These are phyloP conservation scores for Pythium insidiosum DNA, from an alignment of 352 stramenopile species.

Conservation along the genomic window DNA sequence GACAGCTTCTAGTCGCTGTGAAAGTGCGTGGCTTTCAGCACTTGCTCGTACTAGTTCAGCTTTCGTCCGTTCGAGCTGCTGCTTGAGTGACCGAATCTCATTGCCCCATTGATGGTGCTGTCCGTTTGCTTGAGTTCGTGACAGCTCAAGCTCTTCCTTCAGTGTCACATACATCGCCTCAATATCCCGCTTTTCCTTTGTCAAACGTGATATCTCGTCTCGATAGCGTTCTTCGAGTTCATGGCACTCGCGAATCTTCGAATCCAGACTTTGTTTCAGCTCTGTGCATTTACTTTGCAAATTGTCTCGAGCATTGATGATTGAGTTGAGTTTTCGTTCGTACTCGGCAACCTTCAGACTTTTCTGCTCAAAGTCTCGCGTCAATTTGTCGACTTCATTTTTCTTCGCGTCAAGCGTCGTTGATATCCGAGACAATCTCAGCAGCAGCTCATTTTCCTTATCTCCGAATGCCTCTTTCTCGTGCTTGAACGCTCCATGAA, in stretches of 20 bases:
- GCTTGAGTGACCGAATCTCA: conserved; percentile 36
- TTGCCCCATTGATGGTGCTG: conserved; percentile 36
- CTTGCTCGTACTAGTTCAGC: conserved; percentile 34
- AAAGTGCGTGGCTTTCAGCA: conserved; percentile 29
- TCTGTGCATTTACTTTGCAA: conserved; percentile 42
- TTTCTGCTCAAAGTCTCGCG: conserved; percentile 43
- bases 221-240: conserved; percentile 41
- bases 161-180: conserved; percentile 33
- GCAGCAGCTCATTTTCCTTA: conserved; percentile 25
- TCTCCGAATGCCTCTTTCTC: conserved; percentile 20
- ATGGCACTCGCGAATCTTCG: conserved; percentile 33
- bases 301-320: conserved; percentile 40
- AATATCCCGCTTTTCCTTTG: conserved; percentile 54
- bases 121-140: conserved; percentile 23
- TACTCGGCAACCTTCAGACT: conserved; percentile 34
- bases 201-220: conserved; percentile 29
- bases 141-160: conserved; percentile 45
- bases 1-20: conserved; percentile 40
- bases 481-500: conserved; percentile 12
- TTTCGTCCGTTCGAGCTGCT: conserved; percentile 47
- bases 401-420: conserved; percentile 44
- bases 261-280: conserved; percentile 48
- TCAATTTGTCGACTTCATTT: conserved; percentile 43
- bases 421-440: conserved; percentile 20
- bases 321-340: conserved; percentile 48